A percentile compares a stretch with the other conserved stretches of the same genome.
phyloP scores from a whole-genome alignment of 805 yeast genomes.

The Cyberlindnera mycetangii region DNA sequence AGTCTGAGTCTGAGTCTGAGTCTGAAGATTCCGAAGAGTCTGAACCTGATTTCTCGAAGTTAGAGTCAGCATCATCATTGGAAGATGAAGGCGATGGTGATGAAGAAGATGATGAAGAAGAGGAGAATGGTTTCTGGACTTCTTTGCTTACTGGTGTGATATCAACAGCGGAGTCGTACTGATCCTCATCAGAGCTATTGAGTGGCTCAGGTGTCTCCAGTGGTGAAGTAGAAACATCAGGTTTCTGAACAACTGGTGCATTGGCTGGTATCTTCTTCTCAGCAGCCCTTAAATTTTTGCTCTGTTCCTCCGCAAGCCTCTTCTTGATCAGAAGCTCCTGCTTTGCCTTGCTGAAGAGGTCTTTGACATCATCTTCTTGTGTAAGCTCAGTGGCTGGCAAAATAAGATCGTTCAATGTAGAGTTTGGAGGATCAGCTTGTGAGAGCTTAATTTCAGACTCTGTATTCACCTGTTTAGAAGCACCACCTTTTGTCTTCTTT shows the following conservation, averaged over 20 bases:
- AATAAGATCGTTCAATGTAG: conserved; percentile 1
- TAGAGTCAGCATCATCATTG: conserved; percentile 5
- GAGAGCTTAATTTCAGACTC: background rate
- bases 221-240: background rate
- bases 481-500: background rate
- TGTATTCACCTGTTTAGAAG: background rate
- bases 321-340: conserved; percentile 13
- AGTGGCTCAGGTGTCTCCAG: background rate
- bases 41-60: conserved; percentile 1
- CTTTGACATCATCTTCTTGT: conserved; percentile 7
- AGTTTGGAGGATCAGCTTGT: background rate
- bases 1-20: conserved; percentile 31
- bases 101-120: background rate
- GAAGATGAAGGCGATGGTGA: background rate
- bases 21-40: conserved; percentile 1
- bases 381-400: conserved; percentile 10
- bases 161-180: conserved; percentile 1
- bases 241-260: background rate
- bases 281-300: conserved; percentile 1
- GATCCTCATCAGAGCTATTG: conserved; percentile 1
- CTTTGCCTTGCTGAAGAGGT: conserved; percentile 16
- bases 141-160: background rate
- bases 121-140: background rate
- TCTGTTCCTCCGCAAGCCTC: conserved; percentile 4
- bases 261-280: conserved; percentile 1